Conservation (phyloP, 2,329 filamentous ascomycete genomes). For the Penicillium janthinellum region DNA sequence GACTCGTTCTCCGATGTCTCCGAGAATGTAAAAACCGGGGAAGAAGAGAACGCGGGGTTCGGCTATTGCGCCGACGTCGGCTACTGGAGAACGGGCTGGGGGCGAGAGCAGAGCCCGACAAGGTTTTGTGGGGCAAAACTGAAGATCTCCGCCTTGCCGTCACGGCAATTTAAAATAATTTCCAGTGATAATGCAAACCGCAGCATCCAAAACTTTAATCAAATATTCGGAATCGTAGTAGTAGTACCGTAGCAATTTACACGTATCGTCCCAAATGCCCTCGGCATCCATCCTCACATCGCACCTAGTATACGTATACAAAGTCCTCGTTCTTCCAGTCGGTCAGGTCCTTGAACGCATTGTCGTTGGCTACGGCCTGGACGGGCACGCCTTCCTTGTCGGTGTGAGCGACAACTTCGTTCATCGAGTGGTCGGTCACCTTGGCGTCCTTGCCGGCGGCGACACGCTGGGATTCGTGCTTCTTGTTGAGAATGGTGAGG, state of each 20-base stretch:
- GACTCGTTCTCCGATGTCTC: neutral
- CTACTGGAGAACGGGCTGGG: neutral
- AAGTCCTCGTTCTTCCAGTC: constrained; percentile 67
- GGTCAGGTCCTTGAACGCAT: constrained; percentile 61
- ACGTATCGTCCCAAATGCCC: neutral
- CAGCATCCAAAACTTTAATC: neutral
- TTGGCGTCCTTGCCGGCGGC: constrained; percentile 61
- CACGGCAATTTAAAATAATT: neutral
- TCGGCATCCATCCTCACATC: neutral
- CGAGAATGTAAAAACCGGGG: neutral
- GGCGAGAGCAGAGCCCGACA: neutral
- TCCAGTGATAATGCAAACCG: neutral
- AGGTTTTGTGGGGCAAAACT: neutral
- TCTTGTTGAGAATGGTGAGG: constrained; percentile 56
- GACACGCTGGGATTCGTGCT: constrained; percentile 57
- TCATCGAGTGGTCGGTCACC: constrained; percentile 62
- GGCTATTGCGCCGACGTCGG: constrained; percentile 18
- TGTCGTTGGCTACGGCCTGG: constrained; percentile 43
- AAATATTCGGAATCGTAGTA: neutral
- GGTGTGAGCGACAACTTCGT: constrained; percentile 37
- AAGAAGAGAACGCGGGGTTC: constrained; percentile 25
- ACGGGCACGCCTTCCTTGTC: constrained; percentile 34
- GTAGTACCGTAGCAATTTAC: neutral
- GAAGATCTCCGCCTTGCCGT: neutral
- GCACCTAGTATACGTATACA: constrained; percentile 57